Conservation (phyloP, 1,284 basidiomycete species). For the Coriolopsis trogii region DNA sequence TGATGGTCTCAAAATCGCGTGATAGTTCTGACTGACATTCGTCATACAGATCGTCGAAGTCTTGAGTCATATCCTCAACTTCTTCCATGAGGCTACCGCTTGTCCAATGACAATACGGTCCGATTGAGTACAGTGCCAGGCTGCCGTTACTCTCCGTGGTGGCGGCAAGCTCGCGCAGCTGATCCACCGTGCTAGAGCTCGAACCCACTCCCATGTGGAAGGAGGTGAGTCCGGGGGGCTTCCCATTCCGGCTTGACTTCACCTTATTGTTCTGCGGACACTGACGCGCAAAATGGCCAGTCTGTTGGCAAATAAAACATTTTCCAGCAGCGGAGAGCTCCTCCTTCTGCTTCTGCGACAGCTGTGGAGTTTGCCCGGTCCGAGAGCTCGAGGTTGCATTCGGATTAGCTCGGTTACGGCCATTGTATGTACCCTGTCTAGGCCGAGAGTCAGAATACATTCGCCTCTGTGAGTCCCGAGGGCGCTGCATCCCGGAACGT, state of each 20-base stretch:
- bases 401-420: background rate
- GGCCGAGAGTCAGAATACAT: background rate
- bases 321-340: slow-evolving; percentile 14
- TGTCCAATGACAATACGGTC: background rate
- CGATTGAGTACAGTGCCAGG: background rate
- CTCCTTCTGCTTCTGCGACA: slow-evolving; percentile 7
- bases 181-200: background rate
- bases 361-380: no score
- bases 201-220: slow-evolving; percentile 4
- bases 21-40: no score
- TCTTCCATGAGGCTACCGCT: background rate
- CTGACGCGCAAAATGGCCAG: slow-evolving; percentile 17
- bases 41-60: no score
- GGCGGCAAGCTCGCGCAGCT: background rate
- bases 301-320: slow-evolving; percentile 22
- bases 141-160: background rate
- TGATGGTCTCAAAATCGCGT: no score
- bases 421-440: background rate
- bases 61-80: no score
- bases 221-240: slow-evolving; percentile 4
- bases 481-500: background rate
- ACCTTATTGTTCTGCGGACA: slow-evolving; percentile 10
- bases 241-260: background rate
- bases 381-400: background rate
- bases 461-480: background rate